Evolutionary conservation across 176 grass and related monocot species (phyloP).

Genomic region (Stipa capillata): DNA sequence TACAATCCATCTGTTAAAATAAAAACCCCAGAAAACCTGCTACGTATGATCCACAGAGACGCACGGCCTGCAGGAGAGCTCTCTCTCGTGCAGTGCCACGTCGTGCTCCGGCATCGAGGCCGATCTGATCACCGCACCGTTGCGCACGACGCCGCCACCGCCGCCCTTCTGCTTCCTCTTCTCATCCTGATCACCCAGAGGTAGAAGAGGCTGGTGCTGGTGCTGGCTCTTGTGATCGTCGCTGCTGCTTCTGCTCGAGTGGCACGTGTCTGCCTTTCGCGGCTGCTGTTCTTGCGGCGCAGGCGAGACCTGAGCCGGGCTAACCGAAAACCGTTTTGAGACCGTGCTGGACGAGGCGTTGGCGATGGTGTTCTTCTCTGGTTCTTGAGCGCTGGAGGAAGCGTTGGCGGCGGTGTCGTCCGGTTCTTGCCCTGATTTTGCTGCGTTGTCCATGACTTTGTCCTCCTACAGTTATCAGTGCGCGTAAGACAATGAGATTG

Average conservation of each 20-base stretch:
- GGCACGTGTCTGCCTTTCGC: background rate
- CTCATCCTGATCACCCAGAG: background rate
- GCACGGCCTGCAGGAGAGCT: too few species aligned
- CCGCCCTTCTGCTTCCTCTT: background rate
- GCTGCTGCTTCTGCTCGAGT: background rate
- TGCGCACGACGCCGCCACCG: too few species aligned
- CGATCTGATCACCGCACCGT: background rate
- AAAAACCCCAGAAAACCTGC: too few species aligned
- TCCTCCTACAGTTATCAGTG: background rate
- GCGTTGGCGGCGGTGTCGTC: background rate
- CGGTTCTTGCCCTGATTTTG: background rate
- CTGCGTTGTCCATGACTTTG: background rate
- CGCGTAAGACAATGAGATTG: too few species aligned
- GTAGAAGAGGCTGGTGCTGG: background rate
- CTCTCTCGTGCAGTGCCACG: background rate
- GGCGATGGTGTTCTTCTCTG: background rate
- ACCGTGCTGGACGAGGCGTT: background rate
- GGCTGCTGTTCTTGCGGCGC: background rate
- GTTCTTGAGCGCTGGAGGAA: background rate
- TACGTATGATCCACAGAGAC: too few species aligned
- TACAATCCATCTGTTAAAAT: background rate
- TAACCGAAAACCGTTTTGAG: constrained; percentile 8
- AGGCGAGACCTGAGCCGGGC: background rate
- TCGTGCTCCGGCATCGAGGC: constrained; percentile 9
- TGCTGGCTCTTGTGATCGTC: background rate